Evolutionary conservation across 2,329 filamentous ascomycete species (phyloP), one percentile per base, ranked within the genome.

Genomic region (Aureobasidium lini): DNA sequence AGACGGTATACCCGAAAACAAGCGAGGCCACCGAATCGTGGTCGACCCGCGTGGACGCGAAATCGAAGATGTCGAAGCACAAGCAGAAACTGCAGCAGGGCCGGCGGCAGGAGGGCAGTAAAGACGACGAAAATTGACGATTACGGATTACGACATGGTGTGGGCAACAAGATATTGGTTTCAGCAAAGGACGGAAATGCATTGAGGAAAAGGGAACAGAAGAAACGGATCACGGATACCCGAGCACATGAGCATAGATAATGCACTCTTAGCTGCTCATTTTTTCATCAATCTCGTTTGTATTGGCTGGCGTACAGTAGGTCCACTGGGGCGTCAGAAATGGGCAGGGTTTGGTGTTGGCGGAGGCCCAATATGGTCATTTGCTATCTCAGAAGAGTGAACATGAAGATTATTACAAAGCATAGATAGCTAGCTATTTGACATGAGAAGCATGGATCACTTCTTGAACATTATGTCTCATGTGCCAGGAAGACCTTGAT

Each of bases 1-100:
- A 65, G 94, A 99, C 69, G 93, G 93, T 57, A 83, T 90, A 62
- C 84, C 89, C 3, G 81, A 84, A 15, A 85, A 88, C 64, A 84
- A 92, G 66, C 84, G 93, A 46, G 92, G 92, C 44, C 85, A 84
- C 66, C 86, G 93, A 48, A 91, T 92, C 59, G 78, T 81, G 7
- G 79, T 81, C 57, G 75, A 81, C 60, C 57, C 59, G 7, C 66
- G 64, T 43, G 71, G 70, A 28, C 61, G 62, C 18, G 71, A 73
- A 56, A 71, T 68, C 28, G 66, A 67, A 56, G 71, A 72, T 46
- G 63, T 70, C 18, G 70, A 71, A 9, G 57, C 48, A 23, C 37
- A 37, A 18, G 34, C 59, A 32, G 57, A 59, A 36, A 15, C 18
- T 15, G 39, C 44, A n/a, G 29, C 40, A 44, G 40, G 13, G 31